phyloP scores from a whole-genome alignment of 306 rosid genomes.

The Fragaria iinumae region DNA sequence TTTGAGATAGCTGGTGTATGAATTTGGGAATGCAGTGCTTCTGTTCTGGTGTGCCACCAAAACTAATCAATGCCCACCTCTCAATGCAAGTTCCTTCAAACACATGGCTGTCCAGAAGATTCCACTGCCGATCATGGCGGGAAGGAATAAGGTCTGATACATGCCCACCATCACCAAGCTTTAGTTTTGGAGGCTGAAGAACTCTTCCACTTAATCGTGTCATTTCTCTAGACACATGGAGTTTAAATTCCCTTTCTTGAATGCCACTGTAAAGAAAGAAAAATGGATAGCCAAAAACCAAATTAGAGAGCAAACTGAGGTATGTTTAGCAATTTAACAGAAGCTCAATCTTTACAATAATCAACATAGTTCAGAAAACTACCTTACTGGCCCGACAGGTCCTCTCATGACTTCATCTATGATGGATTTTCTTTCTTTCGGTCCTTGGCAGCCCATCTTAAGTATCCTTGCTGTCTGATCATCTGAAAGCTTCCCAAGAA shows the following conservation, averaged over 20 bases:
- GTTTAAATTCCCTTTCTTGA: conserved; percentile 80
- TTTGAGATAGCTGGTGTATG: conserved; percentile 70
- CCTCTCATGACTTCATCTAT: conserved; percentile 88
- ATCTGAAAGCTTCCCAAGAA: conserved; percentile 88
- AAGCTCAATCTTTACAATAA: conserved; percentile 2
- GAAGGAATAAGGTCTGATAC: conserved; percentile 71
- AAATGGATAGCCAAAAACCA: neutral
- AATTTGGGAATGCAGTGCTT: conserved; percentile 65
- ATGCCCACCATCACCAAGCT: conserved; percentile 91
- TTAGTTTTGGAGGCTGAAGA: conserved; percentile 92
- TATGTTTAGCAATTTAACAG: neutral
- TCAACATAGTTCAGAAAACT: conserved; percentile 7
- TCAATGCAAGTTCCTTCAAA: conserved; percentile 83
- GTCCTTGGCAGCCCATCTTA: conserved; percentile 95
- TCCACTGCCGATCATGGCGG: conserved; percentile 93
- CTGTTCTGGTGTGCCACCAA: conserved; percentile 85
- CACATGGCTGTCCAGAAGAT: conserved; percentile 83
- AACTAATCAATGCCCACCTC: conserved; percentile 87
- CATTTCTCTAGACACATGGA: conserved; percentile 84
- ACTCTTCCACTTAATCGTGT: conserved; percentile 78
- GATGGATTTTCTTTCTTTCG: conserved; percentile 77
- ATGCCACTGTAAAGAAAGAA: conserved; percentile 56
- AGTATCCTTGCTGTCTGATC: conserved; percentile 95
- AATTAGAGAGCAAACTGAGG: neutral
- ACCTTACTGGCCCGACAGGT: conserved; percentile 86